Base-by-base conservation (phyloP, 441 rosid species). In the Pelargonium australe region DNA sequence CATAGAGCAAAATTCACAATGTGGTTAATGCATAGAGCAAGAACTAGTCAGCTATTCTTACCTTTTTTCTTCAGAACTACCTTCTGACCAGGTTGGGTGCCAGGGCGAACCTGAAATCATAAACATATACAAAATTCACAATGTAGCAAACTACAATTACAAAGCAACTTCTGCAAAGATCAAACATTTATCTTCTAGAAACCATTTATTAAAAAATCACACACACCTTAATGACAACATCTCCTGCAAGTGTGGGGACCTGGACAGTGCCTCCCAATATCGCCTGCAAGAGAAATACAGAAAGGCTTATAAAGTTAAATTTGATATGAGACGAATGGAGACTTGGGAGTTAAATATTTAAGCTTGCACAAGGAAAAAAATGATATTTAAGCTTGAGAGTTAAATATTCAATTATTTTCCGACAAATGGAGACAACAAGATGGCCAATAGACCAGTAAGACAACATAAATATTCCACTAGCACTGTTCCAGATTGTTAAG, bases 11-110 rank as follows among this genome's bases (percentile, higher is more conserved):
- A 37, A 37, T 37, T 37, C 41, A 37, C 41, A 37, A 37, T 6
- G 41, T 37, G 8, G 41, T 37, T 69, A 60, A 70, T 60, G 14
- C 43, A 64, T 55, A 9, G 16, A 53, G 61, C 34, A 60, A 31
- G 31, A 23, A 34, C 17, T 57, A 20, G 14, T 45, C 9, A 3
- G 9, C 55, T 49, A 13, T 64, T 25, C 83, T 71, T 67, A 96
- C 99, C 99, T 83, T 96, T 96, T 79, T 76, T 87, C 89, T 95
- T 91, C 71, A 95, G 81, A 66, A 93, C 99, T 61, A 95, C 99
- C 82, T 96, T 96, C 79, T 96, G 99, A 72, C 98, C 96, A 64
- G 98, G 96, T 77, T 96, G 99, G 67, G 96, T 88, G 68, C 99
- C 99, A 66, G 98, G 81, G 14, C 96, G 95, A 68, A 96, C 92